Base-by-base conservation (phyloP, 805 yeast species). In the Debaryomyces maramus region DNA sequence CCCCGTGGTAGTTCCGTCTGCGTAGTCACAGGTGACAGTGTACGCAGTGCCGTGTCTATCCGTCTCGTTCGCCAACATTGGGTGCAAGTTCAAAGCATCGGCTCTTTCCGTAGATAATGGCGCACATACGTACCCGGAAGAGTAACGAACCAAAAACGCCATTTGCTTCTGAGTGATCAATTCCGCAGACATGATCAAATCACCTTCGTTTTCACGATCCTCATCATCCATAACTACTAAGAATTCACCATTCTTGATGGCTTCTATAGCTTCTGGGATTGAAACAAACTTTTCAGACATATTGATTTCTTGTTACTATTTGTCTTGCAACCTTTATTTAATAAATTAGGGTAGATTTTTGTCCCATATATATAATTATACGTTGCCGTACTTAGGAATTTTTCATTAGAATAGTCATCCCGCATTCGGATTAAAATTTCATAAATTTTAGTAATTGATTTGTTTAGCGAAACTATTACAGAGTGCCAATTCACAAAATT, bases 11-110 rank as follows among this genome's bases (percentile, higher is more conserved):
- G 98, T 90, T 24, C 96, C 96, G 41, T 84, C 84, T 24, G 77
- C 80, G 46, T 69, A 81, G 59, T 93, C 99, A 38, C 87, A 87
- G 1, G 97, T 88, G 35, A 93, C 81, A 1, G 99, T 93, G 65
- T 93, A 93, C 2, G 98, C 98, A 1, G 99, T 93, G 8, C 96
- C 95, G 52, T 93, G 97, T 59, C 95, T 81, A 59, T 93, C 99
- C 5, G 70, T 61, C 41, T 73, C 67, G 45, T 73, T 72, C 40
- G 74, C 69, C 39, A 81, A 64, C 93, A 93, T 84, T 37, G 86
- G 74, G 32, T 90, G 96, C 41, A 93, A 75, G 30, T 84, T 84
- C 36, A 93, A 74, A 37, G 72, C 60, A 56, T 91, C 95, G 2
- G 98, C 98, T 41, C 85, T 70, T 44, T 76, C 80, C 27, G 78